Evolutionary conservation across 805 yeast genomes (phyloP).

Genomic region (Lachancea meyersii): DNA sequence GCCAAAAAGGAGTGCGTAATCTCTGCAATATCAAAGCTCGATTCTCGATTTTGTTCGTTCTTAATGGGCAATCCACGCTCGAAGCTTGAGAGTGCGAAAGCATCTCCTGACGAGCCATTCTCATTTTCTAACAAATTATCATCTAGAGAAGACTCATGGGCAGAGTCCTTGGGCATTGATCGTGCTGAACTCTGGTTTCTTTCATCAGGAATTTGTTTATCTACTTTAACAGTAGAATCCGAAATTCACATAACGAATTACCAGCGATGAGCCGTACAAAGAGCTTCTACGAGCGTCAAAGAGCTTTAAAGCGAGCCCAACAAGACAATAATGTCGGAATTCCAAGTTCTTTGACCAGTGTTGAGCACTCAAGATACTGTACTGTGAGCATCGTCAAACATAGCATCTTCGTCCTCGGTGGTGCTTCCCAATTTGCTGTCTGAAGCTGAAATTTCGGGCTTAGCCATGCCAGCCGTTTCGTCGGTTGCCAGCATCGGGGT

Average conservation of each 20-base stretch:
- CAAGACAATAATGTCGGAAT: background rate
- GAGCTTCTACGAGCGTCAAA: background rate
- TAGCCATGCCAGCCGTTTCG: background rate
- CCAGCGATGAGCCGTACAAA: background rate
- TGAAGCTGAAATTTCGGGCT: background rate
- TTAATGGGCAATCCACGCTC: background rate
- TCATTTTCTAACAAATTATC: background rate
- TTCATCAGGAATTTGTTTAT: background rate
- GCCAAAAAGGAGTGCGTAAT: conserved; percentile 7
- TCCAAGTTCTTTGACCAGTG: background rate
- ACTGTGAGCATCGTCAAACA: conserved; percentile 8
- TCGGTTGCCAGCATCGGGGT: too few species aligned
- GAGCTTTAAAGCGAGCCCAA: background rate
- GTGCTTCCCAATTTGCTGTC: background rate
- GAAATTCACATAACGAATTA: background rate
- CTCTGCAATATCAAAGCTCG: conserved; percentile 19
- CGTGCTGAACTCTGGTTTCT: background rate
- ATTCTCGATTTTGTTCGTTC: conserved; percentile 1
- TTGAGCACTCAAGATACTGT: background rate
- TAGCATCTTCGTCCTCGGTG: conserved; percentile 6
- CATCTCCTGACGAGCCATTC: background rate
- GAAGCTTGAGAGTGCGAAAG: conserved; percentile 8
- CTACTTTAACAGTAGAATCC: background rate
- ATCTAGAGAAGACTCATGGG: background rate
- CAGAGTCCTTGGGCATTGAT: background rate